Conservation (phyloP, 305 asterid genomes). For the Rubia balearica region DNA sequence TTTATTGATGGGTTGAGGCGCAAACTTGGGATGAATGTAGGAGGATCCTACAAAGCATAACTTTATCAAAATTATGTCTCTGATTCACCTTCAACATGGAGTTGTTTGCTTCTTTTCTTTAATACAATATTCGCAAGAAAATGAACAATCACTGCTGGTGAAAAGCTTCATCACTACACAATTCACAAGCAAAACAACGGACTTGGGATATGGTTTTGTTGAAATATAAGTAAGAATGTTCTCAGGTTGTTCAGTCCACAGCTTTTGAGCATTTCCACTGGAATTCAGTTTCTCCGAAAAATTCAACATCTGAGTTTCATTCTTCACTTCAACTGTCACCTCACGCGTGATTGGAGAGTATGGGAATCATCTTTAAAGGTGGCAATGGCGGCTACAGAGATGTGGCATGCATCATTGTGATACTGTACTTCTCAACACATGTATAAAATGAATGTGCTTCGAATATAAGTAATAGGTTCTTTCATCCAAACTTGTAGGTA, state of each 20-base stretch:
- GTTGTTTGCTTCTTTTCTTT: no score
- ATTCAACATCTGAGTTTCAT: constrained; percentile 62
- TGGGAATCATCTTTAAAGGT: constrained; percentile 56
- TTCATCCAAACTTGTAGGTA: no score
- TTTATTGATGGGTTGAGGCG: no score
- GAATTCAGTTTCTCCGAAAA: constrained; percentile 65
- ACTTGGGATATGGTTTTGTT: constrained; percentile 83
- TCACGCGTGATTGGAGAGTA: constrained; percentile 36
- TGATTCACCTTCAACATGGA: no score
- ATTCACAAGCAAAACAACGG: constrained; percentile 60
- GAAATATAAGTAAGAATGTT: constrained; percentile 80
- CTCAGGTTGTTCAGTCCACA: constrained; percentile 94
- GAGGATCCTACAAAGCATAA: no score
- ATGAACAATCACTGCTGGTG: background rate
- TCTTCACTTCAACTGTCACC: constrained; percentile 92
- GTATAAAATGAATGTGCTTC: no score
- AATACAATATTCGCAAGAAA: background rate
- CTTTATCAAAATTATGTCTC: no score
- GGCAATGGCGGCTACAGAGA: constrained; percentile 84
- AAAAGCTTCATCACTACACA: constrained; percentile 55
- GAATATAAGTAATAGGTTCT: no score
- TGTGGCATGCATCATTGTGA: constrained; percentile 96
- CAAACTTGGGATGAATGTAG: no score
- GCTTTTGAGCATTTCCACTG: constrained; percentile 62
- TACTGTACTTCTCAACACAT: constrained; percentile 70